Percentiles rank a stretch among this genome's conserved stretches.
Conservation (phyloP, 768 basidiomycete genomes). For the Phanerochaete sordida region DNA sequence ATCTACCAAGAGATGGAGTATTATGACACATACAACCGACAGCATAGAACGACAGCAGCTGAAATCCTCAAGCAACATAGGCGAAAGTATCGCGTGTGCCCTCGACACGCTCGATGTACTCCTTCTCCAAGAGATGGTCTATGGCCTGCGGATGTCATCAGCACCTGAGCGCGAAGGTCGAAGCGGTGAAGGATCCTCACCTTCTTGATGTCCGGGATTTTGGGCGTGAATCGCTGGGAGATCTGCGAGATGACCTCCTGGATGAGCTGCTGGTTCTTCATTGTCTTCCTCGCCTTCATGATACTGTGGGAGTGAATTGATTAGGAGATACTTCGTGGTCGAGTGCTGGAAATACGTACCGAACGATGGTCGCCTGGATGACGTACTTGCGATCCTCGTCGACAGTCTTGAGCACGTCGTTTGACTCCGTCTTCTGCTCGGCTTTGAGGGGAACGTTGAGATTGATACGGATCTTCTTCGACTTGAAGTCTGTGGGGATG, state of each 20-base stretch:
- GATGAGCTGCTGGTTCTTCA: constrained; percentile 90
- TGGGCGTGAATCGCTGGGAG: constrained; percentile 83
- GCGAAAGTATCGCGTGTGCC: constrained; percentile 87
- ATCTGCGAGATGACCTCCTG: constrained; percentile 90
- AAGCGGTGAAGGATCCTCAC: constrained; percentile 32
- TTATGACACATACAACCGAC: not conserved
- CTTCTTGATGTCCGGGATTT: constrained; percentile 97
- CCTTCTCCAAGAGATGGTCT: constrained; percentile 90
- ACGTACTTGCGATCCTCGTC: constrained; percentile 97
- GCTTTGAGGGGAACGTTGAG: constrained; percentile 91
- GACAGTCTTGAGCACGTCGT: constrained; percentile 88
- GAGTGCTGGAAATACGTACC: constrained; percentile 33
- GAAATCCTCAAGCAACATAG: constrained; percentile 55
- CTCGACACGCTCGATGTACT: constrained; percentile 94
- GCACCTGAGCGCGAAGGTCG: not conserved
- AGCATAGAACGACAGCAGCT: constrained; percentile 5
- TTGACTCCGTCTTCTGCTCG: constrained; percentile 88
- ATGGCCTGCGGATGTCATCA: constrained; percentile 56
- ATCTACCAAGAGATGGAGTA: constrained; percentile 1
- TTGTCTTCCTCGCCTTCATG: constrained; percentile 93
- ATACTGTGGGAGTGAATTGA: constrained; percentile 47
- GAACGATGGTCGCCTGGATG: constrained; percentile 92
- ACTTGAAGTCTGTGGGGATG: constrained; percentile 66
- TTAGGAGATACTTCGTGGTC: constrained; percentile 1
- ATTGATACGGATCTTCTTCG: constrained; percentile 91